These are phyloP conservation scores for Paramecium primaurelia DNA, from an alignment of 73 alveolate genomes.

Conservation along the genomic window DNA sequence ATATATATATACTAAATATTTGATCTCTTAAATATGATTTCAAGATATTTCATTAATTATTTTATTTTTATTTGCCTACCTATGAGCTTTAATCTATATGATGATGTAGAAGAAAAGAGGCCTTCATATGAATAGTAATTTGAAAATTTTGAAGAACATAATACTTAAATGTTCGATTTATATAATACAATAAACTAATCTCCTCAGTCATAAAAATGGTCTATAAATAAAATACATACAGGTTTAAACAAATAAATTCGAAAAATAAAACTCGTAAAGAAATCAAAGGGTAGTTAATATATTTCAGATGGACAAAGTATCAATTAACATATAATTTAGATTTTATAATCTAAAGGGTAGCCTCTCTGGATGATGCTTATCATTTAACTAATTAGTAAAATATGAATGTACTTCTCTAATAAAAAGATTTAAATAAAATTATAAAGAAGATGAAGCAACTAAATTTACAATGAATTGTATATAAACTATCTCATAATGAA, in stretches of 20 bases:
- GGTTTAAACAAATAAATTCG: neutral
- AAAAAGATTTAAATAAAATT: neutral
- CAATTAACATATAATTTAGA: neutral
- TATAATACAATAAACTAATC: neutral
- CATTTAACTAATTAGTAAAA: neutral
- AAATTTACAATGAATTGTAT: neutral
- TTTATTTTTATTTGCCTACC: neutral
- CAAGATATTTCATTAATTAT: neutral
- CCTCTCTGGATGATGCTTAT: neutral
- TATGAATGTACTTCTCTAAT: neutral
- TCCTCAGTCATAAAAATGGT: neutral
- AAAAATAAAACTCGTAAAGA: neutral
- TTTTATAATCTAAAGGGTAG: neutral
- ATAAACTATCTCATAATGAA: neutral
- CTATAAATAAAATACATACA: neutral
- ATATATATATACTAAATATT: neutral
- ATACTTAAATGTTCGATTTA: neutral
- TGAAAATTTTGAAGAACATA: neutral
- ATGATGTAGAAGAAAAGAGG: neutral
- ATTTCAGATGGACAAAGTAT: neutral
- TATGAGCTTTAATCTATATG: neutral
- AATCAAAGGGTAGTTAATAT: neutral
- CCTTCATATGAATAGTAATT: neutral
- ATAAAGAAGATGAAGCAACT: neutral
- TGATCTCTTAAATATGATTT: neutral